Percentiles rank a stretch among this genome's conserved stretches.
phyloP scores from a whole-genome alignment of 495 filamentous ascomycete genomes.

The Tuber aestivum region DNA sequence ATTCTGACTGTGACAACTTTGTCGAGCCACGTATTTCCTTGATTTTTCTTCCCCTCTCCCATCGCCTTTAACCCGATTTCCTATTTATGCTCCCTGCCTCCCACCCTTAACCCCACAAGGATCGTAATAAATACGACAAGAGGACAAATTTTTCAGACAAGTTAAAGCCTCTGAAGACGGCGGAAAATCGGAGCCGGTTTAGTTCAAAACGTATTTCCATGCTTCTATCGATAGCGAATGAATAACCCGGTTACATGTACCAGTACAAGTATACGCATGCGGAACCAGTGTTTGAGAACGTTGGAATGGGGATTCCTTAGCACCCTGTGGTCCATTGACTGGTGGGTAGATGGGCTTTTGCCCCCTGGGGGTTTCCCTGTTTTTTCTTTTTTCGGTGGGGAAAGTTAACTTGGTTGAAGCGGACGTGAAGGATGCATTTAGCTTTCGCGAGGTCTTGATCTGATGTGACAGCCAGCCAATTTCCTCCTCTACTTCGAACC shows the following conservation, averaged over 20 bases:
- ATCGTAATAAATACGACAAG: background rate
- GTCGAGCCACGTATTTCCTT: constrained; percentile 34
- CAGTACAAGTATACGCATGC: background rate
- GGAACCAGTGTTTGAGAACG: background rate
- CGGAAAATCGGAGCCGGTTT: background rate
- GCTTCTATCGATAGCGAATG: background rate
- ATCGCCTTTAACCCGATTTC: background rate
- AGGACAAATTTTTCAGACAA: background rate
- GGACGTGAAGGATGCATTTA: background rate
- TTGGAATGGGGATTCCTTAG: background rate
- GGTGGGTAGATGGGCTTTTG: background rate
- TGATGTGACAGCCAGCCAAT: background rate
- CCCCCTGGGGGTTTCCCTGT: no score
- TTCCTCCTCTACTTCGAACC: background rate
- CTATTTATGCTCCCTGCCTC: background rate
- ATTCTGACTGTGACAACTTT: constrained; percentile 12
- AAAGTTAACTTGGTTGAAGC: background rate
- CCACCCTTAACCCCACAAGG: background rate
- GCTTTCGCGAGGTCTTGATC: background rate
- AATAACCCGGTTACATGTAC: constrained; percentile 4
- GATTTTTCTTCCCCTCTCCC: background rate
- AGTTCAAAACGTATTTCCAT: background rate
- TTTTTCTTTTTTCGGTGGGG: no score
- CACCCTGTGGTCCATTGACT: background rate
- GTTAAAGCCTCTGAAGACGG: background rate